Percentiles rank a stretch among this genome's conserved stretches.
These are phyloP conservation scores for Peronospora belbahrii DNA, from an alignment of 352 stramenopile species.

Conservation along the genomic window DNA sequence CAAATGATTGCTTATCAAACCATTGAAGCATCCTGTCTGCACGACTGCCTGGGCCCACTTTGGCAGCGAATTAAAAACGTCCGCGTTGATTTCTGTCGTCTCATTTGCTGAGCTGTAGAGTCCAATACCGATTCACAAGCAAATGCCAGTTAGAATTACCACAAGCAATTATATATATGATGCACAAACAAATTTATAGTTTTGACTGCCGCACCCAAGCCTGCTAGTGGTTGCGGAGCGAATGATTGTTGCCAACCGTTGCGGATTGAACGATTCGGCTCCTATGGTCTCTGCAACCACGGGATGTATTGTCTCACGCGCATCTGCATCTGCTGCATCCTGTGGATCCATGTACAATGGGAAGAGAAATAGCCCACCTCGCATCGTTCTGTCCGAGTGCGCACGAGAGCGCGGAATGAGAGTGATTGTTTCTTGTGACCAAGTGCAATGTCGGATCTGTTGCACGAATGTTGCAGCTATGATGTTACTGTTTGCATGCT, in stretches of 20 bases:
- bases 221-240: conserved; percentile 24
- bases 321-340: conserved; percentile 23
- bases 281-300: conserved; percentile 4
- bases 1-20: conserved; percentile 8
- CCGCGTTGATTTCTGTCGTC: conserved; percentile 24
- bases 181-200: neutral
- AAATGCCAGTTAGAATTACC: neutral
- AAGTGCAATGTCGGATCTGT: conserved; percentile 23
- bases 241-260: conserved; percentile 39
- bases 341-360: conserved; percentile 38
- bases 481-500: neutral
- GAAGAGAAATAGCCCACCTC: conserved; percentile 43
- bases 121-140: neutral
- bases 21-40: conserved; percentile 43
- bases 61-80: conserved; percentile 37
- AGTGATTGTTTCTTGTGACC: conserved; percentile 16
- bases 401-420: conserved; percentile 19
- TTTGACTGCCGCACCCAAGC: conserved; percentile 26
- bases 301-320: conserved; percentile 15
- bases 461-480: conserved; percentile 23
- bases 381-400: conserved; percentile 28
- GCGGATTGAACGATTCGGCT: conserved; percentile 21
- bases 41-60: conserved; percentile 51
- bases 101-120: conserved; percentile 9
- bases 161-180: too few species aligned